Base-by-base conservation (phyloP, 2,329 filamentous ascomycete genomes). In the Ceratocystis albifundus region DNA sequence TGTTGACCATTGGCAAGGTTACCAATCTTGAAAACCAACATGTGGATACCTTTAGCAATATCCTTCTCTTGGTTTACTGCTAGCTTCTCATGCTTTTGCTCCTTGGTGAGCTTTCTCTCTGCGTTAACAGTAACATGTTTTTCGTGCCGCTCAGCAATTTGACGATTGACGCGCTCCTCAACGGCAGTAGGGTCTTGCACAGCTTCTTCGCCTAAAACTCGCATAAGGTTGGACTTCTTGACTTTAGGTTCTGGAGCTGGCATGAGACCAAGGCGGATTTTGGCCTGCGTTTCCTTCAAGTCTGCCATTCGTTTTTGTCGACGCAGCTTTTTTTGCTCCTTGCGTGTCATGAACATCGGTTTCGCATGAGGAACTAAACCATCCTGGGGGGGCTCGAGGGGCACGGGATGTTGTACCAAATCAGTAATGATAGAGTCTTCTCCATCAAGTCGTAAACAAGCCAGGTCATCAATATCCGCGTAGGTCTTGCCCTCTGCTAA, bases 141-240 rank as follows among this genome's bases (percentile, higher is more conserved):
- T 68, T 88, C 82, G 67, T 88, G 85, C 53, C 94, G 89, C 69
- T 95, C 91, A 32, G 88, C 88, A 70, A 99, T 96, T 75, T 99
- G 91, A 65, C 87, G 83, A 75, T 95, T 96, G 64, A 99, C 94
- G 28, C 90, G 86, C 63, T 91, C 90, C 77, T 99, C 94, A 59
- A 99, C 94, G 3, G 94, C 94, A 0, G 95, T 99, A 5, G 94
- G 94, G 76, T 99, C 94, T 73, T 96, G 95, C 70, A 99, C 93
- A 20, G 83, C 83, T 76, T 75, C 76, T 76, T 96, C 90, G 69
- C 94, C 94, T 66, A 96, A 81, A 36, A 99, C 94, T 67, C 92
- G 88, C 94, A 99, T 99, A 73, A 99, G 83, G 75, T 99, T 99
- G 67, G 88, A 89, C 76, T 95, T 95, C 78, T 96, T 97, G 71